Evolutionary conservation across 176 grass and related monocot genomes (phyloP).

Genomic region (Hordeum marinum): DNA sequence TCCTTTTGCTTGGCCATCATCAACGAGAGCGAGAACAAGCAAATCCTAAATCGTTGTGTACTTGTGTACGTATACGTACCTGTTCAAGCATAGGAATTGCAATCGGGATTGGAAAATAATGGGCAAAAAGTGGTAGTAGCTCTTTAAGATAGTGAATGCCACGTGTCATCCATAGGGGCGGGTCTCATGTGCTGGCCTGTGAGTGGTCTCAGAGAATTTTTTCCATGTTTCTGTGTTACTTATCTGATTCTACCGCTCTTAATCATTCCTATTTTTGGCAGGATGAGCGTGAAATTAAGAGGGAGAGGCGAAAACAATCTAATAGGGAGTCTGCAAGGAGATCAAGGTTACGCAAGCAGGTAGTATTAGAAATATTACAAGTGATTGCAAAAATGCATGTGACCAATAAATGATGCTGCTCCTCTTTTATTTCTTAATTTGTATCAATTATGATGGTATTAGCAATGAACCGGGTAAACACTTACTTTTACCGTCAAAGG

Average conservation of each 20-base stretch:
- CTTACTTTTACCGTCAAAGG: background rate
- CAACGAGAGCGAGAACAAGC: no score
- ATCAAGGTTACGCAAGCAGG: slow-evolving; percentile 94
- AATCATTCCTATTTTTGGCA: slow-evolving; percentile 34
- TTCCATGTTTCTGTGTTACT: background rate
- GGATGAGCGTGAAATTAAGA: slow-evolving; percentile 85
- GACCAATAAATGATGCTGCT: background rate
- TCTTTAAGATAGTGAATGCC: no score
- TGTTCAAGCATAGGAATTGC: no score
- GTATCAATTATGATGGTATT: background rate
- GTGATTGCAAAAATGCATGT: background rate
- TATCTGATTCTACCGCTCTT: background rate
- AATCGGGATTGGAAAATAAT: no score
- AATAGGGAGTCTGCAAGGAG: slow-evolving; percentile 92
- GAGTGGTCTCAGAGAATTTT: no score
- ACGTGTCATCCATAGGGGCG: no score
- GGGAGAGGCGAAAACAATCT: slow-evolving; percentile 91
- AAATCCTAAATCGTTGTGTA: no score
- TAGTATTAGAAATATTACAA: slow-evolving; percentile 26
- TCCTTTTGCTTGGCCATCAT: no score
- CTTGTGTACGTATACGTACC: no score
- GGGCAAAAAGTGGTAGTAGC: no score
- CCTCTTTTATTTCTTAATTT: background rate
- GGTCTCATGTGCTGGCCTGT: no score
- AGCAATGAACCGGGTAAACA: background rate